Conservation (phyloP, 345 rosid species). For the Physaria fendleri region DNA sequence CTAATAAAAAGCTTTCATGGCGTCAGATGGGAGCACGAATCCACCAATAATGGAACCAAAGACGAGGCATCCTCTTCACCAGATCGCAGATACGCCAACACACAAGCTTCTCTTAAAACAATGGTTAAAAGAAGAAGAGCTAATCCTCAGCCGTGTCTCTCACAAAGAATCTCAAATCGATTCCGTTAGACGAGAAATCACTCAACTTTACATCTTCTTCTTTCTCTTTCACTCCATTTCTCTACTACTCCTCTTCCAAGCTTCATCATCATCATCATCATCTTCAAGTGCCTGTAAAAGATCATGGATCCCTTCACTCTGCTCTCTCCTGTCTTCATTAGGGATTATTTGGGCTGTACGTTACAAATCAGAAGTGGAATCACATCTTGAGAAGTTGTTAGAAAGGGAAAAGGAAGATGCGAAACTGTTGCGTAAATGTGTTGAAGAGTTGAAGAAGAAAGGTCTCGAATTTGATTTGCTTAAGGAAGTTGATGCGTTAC, state of each 20-base stretch:
- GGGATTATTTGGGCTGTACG: constrained; percentile 83
- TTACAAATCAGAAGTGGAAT: constrained; percentile 72
- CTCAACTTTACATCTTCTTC: constrained; percentile 79
- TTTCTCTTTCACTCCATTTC: constrained; percentile 82
- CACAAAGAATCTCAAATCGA: constrained; percentile 84
- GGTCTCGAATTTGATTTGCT: constrained; percentile 86
- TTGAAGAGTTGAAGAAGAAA: constrained; percentile 86
- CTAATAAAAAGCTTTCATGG: constrained; percentile 28
- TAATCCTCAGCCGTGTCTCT: constrained; percentile 61
- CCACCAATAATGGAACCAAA: constrained; percentile 50
- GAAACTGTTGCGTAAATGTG: constrained; percentile 68
- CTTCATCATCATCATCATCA: constrained; percentile 31
- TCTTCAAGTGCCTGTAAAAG: constrained; percentile 34
- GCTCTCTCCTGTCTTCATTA: constrained; percentile 60
- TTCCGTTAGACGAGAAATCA: constrained; percentile 58
- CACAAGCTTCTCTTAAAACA: constrained; percentile 94
- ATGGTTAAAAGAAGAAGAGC: constrained; percentile 92
- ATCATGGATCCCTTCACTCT: constrained; percentile 81
- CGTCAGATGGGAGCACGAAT: constrained; percentile 41
- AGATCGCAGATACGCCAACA: constrained; percentile 80
- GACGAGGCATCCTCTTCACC: constrained; percentile 71
- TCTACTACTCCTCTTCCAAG: constrained; percentile 69
- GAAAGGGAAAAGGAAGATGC: constrained; percentile 90
- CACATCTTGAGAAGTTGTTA: constrained; percentile 66
- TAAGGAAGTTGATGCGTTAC: constrained; percentile 85